These are phyloP conservation scores for Cyberlindnera bimundalis DNA, from an alignment of 805 yeast species.

Conservation along the genomic window DNA sequence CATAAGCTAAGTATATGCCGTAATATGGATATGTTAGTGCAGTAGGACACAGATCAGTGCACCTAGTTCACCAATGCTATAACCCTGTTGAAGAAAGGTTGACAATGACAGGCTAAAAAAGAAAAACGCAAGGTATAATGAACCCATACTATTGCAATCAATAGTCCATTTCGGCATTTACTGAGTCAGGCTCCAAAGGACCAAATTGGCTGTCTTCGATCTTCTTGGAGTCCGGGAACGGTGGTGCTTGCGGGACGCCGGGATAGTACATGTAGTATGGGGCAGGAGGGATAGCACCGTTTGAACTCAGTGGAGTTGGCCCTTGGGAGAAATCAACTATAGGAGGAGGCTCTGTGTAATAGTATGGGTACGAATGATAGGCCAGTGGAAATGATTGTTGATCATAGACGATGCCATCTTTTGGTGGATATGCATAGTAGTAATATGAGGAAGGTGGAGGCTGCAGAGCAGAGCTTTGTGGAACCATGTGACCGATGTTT, in stretches of 20 bases:
- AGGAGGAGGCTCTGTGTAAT: constrained; percentile 22
- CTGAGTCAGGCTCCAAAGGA: not conserved
- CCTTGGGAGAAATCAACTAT: constrained; percentile 20
- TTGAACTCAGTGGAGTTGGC: constrained; percentile 14
- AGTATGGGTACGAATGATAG: constrained; percentile 25
- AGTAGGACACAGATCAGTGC: too few species aligned
- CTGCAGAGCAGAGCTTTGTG: constrained; percentile 16
- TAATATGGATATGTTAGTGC: too few species aligned
- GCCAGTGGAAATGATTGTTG: constrained; percentile 21
- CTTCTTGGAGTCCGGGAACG: constrained; percentile 11
- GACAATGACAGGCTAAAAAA: not conserved
- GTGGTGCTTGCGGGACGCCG: constrained; percentile 25
- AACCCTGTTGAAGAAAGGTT: too few species aligned
- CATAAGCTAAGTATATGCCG: too few species aligned
- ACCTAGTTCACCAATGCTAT: too few species aligned
- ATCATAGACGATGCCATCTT: constrained; percentile 25
- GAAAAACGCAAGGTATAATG: not conserved
- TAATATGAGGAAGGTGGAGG: constrained; percentile 29
- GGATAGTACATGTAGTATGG: constrained; percentile 32
- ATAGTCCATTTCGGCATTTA: constrained; percentile 9
- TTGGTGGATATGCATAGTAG: constrained; percentile 32
- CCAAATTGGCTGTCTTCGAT: not conserved
- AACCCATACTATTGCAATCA: not conserved
- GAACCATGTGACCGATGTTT: constrained; percentile 11
- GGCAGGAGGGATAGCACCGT: constrained; percentile 23